Evolutionary conservation across 768 basidiomycete genomes (phyloP), one percentile per base, ranked within the genome.

Genomic region (Candolleomyces efflorescens): DNA sequence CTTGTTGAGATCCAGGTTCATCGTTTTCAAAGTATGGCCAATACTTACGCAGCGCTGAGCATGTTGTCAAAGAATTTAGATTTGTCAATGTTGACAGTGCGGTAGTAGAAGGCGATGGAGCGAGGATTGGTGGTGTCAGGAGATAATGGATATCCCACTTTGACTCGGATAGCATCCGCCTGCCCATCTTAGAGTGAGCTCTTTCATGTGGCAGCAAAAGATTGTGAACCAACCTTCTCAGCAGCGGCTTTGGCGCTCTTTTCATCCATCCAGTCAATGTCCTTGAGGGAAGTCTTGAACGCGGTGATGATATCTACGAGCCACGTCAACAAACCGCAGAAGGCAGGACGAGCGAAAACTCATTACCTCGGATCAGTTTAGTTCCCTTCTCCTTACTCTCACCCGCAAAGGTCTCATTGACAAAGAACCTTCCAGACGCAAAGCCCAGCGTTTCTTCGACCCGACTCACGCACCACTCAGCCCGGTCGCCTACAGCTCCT

Each of bases 241-340:
- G 86, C 84, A 4, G 97, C 97, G 56, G 86, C 92, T 41, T 77
- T 75, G 11, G 91, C 86, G 2, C 92, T 92, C 62, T 84, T 72
- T 48, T 85, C 71, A 67, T 98, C 97, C 89, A 99, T 93, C 97
- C 97, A 99, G 18, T 86, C 80, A 52, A 97, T 80, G 53, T 82
- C 68, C 3, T 78, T 71, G 18, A 99, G 75, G 3, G 92, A 91
- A 17, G 72, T 72, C 67, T 94, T 87, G 78, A 98, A 98, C 0
- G 94, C 79, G 22, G 83, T 71, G 54, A 98, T 83, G 62, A 97
- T 89, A 53, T 43, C 39, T 55, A 39, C 53, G 26, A 51, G 15
- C 37, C 11, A 27, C 15, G 17, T 26, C 39, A 59, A 60, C 27
- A 37, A 45, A 15, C 47, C 58, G 47, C 7, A 27, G 15, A 18